Evolutionary conservation across 495 filamentous ascomycete species (phyloP), one percentile per base, ranked within the genome.

Genomic region (Pseudomonodictys pantanalensis): DNA sequence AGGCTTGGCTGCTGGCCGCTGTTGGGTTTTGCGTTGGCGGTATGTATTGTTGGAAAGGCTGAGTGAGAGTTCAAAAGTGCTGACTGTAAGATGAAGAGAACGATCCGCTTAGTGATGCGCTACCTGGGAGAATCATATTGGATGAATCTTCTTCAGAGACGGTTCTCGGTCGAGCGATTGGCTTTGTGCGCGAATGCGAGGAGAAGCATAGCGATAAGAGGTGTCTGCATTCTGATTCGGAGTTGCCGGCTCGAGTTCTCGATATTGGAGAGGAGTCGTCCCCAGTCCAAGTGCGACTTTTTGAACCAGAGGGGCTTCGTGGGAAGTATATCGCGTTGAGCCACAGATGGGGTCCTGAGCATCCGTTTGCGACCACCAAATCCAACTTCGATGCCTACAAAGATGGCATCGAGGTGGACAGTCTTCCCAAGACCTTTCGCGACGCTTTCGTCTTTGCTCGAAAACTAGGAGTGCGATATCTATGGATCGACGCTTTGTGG

Each of bases 401-500:
- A 32, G 5, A 61, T 25, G 22, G 39, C 8, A 44, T 61, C 26
- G n/a, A 29, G 11, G 2, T 39, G 22, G 39, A 52, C 18, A 28
- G 43, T 0, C 42, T 55, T 8, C 49, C 47, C 3, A 52, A 43
- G 32, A 60, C 56, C 8, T 60, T 59, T 23, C 49, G 55, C 32
- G 47, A 64, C 29, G 55, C 55, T 5, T 20, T 64, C 12, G 5
- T 18, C 22, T 4, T 52, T 4, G 52, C 60, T 28, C 44, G 42
- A 3, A 23, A 35, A 22, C n/a, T 63, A 22, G 52, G 32, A 22
- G 20, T 57, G n/a, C 32, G 33, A 9, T 58, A 63, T 32, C 25
- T 63, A 5, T 57, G 53, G 60, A 58, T 63, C 2, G 60, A 58
- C 30, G 23, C 60, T 1, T 35, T 57, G 8, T 63, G 58, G 49